Conservation (phyloP, 306 rosid species). For the Albizia julibrissin region DNA sequence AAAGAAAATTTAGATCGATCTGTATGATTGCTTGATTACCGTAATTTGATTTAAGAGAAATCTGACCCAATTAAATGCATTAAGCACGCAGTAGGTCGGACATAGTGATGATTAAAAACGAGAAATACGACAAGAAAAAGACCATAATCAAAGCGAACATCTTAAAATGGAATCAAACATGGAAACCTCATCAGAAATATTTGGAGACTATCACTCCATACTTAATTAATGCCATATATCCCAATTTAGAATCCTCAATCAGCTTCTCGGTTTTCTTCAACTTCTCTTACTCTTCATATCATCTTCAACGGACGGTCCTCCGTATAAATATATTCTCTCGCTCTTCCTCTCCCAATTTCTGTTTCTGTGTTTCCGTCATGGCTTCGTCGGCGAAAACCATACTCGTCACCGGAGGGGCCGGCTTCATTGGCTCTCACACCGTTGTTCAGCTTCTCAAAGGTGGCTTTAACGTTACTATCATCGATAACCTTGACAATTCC, state of each 20-base stretch:
- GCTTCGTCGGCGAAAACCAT: slow-evolving; percentile 47
- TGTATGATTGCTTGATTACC: neutral
- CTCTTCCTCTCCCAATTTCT: neutral
- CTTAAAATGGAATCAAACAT: neutral
- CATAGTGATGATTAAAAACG: neutral
- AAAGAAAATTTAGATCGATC: neutral
- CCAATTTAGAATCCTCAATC: neutral
- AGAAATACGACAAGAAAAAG: neutral
- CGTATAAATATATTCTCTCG: neutral
- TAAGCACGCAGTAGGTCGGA: neutral
- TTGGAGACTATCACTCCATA: neutral
- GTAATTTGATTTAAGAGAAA: slow-evolving; percentile 6
- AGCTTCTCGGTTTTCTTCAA: neutral
- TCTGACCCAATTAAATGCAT: neutral
- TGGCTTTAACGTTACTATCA: slow-evolving; percentile 58
- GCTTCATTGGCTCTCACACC: slow-evolving; percentile 88
- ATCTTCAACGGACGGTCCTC: too few species aligned
- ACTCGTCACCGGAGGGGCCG: slow-evolving; percentile 88
- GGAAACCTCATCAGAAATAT: neutral
- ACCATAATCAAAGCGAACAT: neutral
- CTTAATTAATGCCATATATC: neutral
- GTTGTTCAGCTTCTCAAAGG: slow-evolving; percentile 78
- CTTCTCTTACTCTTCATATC: neutral
- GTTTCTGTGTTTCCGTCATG: slow-evolving; percentile 27
- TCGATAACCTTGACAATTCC: slow-evolving; percentile 81